phyloP scores from a whole-genome alignment of 352 stramenopile genomes.

The Globisporangium spiculum region DNA sequence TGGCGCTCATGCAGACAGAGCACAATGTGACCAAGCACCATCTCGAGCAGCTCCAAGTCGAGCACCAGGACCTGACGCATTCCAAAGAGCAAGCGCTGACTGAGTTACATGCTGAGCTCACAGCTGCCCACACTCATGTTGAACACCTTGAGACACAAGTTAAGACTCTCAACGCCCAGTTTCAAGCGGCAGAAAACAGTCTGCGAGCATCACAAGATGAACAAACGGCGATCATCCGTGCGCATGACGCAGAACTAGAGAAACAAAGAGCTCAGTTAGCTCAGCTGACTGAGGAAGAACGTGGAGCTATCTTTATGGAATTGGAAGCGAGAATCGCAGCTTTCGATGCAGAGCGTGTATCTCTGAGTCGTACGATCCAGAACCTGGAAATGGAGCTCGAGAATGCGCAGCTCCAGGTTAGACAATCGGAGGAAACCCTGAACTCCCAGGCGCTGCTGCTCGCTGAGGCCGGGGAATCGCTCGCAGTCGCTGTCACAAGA shows the following conservation, averaged over 20 bases:
- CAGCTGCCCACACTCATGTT: background rate
- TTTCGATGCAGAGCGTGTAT: background rate
- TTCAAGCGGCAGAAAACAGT: background rate
- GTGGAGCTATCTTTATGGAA: background rate
- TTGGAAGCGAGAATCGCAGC: background rate
- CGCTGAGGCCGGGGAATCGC: background rate
- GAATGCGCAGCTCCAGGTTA: background rate
- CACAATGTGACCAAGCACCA: background rate
- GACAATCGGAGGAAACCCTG: constrained; percentile 1
- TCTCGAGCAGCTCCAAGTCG: background rate
- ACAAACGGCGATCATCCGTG: background rate
- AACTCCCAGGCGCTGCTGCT: constrained; percentile 10
- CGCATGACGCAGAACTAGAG: background rate
- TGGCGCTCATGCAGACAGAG: background rate
- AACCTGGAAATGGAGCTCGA: constrained; percentile 4
- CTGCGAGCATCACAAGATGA: background rate
- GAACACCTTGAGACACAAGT: background rate
- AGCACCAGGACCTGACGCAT: background rate
- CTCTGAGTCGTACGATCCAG: background rate
- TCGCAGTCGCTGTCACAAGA: background rate
- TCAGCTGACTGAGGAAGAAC: background rate
- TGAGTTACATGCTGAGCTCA: background rate
- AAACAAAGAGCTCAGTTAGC: background rate
- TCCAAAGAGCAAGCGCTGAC: background rate
- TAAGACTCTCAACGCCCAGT: background rate